phyloP scores from a whole-genome alignment of 192 early-diverging fungal species.

The Oehlia diaphana region DNA sequence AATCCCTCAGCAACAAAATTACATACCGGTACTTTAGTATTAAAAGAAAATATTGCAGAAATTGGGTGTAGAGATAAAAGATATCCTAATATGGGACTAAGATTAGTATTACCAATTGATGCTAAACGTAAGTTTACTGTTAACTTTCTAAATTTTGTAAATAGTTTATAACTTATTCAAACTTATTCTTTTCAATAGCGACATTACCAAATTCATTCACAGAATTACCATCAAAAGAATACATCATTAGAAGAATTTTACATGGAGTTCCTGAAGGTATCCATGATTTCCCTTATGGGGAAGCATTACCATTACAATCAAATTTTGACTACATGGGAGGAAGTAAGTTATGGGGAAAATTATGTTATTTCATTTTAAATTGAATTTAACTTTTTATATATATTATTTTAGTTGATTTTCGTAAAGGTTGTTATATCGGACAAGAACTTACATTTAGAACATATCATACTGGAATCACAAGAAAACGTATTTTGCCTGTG shows the following conservation, averaged over 20 bases:
- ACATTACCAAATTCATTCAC: constrained; percentile 52
- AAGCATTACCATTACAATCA: constrained; percentile 82
- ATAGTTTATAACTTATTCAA: background rate
- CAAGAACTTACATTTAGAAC: constrained; percentile 98
- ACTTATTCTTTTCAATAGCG: background rate
- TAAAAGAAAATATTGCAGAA: constrained; percentile 35
- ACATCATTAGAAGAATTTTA: constrained; percentile 76
- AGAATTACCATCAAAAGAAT: constrained; percentile 55
- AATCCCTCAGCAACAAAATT: constrained; percentile 8
- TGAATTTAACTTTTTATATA: too few species aligned
- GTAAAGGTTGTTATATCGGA: constrained; percentile 97
- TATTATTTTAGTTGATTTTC: constrained; percentile 56
- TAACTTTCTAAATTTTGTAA: constrained; percentile 10
- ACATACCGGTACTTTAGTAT: background rate
- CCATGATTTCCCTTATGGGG: constrained; percentile 70
- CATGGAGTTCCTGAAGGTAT: constrained; percentile 90
- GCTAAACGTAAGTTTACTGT: constrained; percentile 22
- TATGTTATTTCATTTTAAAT: background rate
- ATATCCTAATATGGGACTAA: constrained; percentile 35
- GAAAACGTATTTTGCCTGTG: constrained; percentile 89
- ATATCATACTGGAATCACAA: constrained; percentile 89
- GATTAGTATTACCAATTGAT: constrained; percentile 23
- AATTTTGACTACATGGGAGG: constrained; percentile 93
- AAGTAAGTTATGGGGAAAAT: constrained; percentile 44
- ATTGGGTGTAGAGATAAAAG: constrained; percentile 45